Evolutionary conservation across 2,329 filamentous ascomycete species (phyloP).

Genomic region (Alternaria alternata): DNA sequence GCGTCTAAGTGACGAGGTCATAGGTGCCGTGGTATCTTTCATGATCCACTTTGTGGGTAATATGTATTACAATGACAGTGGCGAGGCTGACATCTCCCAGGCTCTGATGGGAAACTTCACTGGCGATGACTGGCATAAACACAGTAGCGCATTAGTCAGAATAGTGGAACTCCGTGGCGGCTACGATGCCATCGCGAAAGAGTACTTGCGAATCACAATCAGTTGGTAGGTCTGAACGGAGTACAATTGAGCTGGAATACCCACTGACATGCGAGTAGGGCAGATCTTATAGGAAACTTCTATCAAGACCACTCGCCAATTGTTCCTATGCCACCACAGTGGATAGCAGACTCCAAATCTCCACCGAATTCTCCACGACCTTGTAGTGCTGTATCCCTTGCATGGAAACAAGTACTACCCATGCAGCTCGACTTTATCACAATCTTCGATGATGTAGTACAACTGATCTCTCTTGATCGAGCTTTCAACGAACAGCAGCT

Average conservation of each 20-base stretch:
- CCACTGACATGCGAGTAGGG: slow-evolving; percentile 25
- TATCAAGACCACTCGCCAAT: slow-evolving; percentile 39
- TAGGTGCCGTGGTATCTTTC: slow-evolving; percentile 32
- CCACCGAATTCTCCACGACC: slow-evolving; percentile 68
- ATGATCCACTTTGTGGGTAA: slow-evolving; percentile 40
- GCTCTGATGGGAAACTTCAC: slow-evolving; percentile 31
- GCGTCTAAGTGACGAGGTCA: slow-evolving; percentile 32
- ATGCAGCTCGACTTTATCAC: slow-evolving; percentile 36
- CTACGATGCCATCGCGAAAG: slow-evolving; percentile 27
- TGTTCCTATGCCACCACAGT: slow-evolving; percentile 34
- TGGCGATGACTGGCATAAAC: slow-evolving; percentile 31
- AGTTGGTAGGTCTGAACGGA: slow-evolving; percentile 31
- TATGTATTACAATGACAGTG: too few species aligned
- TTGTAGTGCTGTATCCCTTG: slow-evolving; percentile 62
- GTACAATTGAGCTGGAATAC: neutral
- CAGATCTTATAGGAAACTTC: slow-evolving; percentile 40
- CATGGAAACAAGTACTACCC: slow-evolving; percentile 62
- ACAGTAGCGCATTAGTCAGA: slow-evolving; percentile 33
- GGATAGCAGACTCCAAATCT: slow-evolving; percentile 50
- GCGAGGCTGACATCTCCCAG: slow-evolving; percentile 16
- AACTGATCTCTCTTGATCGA: slow-evolving; percentile 36
- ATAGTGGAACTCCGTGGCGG: slow-evolving; percentile 38
- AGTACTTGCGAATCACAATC: slow-evolving; percentile 38
- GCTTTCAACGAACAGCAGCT: slow-evolving; percentile 34
- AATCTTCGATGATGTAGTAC: slow-evolving; percentile 39